Evolutionary conservation across 208 protist genomes (phyloP).

Genomic region (Leishmania gerbilli): DNA sequence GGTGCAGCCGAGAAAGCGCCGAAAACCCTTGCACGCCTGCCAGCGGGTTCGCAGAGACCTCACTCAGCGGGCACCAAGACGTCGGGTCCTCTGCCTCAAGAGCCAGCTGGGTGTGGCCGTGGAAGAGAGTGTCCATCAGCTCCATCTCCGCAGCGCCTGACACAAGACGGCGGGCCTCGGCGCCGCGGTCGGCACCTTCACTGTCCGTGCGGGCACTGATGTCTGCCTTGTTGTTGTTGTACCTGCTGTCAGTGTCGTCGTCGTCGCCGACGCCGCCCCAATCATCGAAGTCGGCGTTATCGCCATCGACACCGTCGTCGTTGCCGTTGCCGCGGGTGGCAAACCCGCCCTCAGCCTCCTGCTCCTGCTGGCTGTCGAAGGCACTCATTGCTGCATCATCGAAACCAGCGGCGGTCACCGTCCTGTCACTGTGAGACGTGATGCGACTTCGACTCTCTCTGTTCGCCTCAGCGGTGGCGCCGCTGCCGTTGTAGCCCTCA

Average conservation of each 20-base stretch:
- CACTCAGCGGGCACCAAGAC: constrained; percentile 71
- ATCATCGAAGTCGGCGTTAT: constrained; percentile 7
- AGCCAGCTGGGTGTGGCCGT: constrained; percentile 50
- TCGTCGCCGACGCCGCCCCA: constrained; percentile 5
- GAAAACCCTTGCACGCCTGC: constrained; percentile 33
- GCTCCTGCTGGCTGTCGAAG: constrained; percentile 20
- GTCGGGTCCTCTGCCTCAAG: constrained; percentile 80
- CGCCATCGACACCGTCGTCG: constrained; percentile 27
- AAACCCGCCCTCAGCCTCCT: constrained; percentile 8
- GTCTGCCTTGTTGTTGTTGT: constrained; percentile 6
- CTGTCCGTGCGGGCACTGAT: constrained; percentile 15
- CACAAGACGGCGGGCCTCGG: constrained; percentile 61
- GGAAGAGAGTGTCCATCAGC: constrained; percentile 59
- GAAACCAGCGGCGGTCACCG: not conserved
- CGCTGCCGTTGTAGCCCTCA: constrained; percentile 3
- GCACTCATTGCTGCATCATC: not conserved
- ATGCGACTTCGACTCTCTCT: not conserved
- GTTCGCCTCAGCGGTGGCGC: not conserved
- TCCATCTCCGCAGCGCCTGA: constrained; percentile 67
- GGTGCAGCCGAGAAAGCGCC: constrained; percentile 61
- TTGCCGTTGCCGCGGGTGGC: constrained; percentile 9
- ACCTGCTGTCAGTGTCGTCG: not conserved
- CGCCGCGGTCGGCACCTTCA: constrained; percentile 21
- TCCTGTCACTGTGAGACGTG: constrained; percentile 2
- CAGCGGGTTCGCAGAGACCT: constrained; percentile 39